Percentiles rank a stretch among this genome's conserved stretches.
Conservation (phyloP, 768 basidiomycete species). For the Rhodotorula taiwanensis region DNA sequence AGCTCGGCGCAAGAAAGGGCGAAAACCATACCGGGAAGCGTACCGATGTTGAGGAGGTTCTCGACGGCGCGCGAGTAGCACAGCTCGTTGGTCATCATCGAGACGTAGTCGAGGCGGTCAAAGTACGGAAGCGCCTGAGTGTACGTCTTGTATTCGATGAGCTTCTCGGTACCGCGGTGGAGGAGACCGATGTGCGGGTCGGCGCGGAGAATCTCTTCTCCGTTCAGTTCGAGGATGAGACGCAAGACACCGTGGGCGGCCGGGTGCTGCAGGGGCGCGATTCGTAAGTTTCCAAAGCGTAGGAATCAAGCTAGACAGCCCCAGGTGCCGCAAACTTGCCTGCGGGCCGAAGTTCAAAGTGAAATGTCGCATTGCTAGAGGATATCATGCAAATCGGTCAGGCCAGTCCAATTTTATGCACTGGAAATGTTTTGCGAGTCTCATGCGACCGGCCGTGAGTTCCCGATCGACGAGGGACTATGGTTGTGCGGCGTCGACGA, state of each 20-base stretch:
- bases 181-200: slow-evolving; percentile 77
- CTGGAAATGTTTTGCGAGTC: too few species aligned
- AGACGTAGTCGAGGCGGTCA: slow-evolving; percentile 97
- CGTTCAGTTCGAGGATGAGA: slow-evolving; percentile 93
- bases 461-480: background rate
- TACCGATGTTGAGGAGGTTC: slow-evolving; percentile 71
- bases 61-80: slow-evolving; percentile 97
- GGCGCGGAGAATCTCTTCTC: slow-evolving; percentile 67
- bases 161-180: slow-evolving; percentile 95
- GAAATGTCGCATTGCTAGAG: slow-evolving; percentile 86
- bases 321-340: slow-evolving; percentile 1
- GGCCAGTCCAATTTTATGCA: too few species aligned
- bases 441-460: too few species aligned
- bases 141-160: slow-evolving; percentile 98
- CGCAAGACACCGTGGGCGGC: slow-evolving; percentile 98
- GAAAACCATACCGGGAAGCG: background rate
- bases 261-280: slow-evolving; percentile 81
- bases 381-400: too few species aligned
- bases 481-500: too few species aligned
- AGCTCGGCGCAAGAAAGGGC: background rate
- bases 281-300: too few species aligned
- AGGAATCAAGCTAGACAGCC: too few species aligned
- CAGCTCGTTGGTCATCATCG: slow-evolving; percentile 99
- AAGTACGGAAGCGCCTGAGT: slow-evolving; percentile 97
- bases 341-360: slow-evolving; percentile 58